A percentile compares a stretch with the other conserved stretches of the same genome.
Conservation (phyloP, 2,329 filamentous ascomycete species). For the Aspergillus terreus region DNA sequence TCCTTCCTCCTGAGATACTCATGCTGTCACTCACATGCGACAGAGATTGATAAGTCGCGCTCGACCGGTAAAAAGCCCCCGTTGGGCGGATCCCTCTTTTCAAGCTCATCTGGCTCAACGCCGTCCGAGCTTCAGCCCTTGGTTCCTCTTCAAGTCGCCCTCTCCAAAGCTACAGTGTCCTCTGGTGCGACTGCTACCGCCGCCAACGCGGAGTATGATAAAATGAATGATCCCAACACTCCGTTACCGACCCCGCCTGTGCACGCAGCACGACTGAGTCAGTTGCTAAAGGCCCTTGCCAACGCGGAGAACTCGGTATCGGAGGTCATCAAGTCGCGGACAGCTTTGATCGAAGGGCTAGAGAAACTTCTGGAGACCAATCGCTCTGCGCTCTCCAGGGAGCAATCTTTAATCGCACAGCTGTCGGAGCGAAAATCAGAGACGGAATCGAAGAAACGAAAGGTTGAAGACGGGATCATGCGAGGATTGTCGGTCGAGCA, state of each 20-base stretch:
- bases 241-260: slow-evolving; percentile 78
- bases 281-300: slow-evolving; percentile 83
- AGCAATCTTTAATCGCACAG: slow-evolving; percentile 63
- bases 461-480: slow-evolving; percentile 90
- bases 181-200: slow-evolving; percentile 64
- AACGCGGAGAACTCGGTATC: slow-evolving; percentile 85
- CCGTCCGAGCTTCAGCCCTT: slow-evolving; percentile 75
- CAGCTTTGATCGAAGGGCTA: slow-evolving; percentile 70
- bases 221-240: slow-evolving; percentile 68
- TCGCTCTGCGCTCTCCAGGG: slow-evolving; percentile 63
- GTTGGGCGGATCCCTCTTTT: slow-evolving; percentile 69
- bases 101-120: slow-evolving; percentile 53
- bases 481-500: slow-evolving; percentile 67
- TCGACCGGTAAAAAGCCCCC: slow-evolving; percentile 52
- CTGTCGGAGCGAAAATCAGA: slow-evolving; percentile 64
- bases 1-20: no score
- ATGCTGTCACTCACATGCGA: not conserved
- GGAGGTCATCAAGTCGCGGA: slow-evolving; percentile 82
- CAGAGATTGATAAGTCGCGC: slow-evolving; percentile 56
- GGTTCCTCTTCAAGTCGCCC: slow-evolving; percentile 67
- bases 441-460: slow-evolving; percentile 77
- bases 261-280: slow-evolving; percentile 82
- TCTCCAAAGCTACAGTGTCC: slow-evolving; percentile 68
- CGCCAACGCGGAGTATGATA: slow-evolving; percentile 79
- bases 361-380: slow-evolving; percentile 78